Percentiles rank a stretch among this genome's conserved stretches.
Evolutionary conservation across 352 stramenopile genomes (phyloP).

Genomic region (Pythium aquatile): DNA sequence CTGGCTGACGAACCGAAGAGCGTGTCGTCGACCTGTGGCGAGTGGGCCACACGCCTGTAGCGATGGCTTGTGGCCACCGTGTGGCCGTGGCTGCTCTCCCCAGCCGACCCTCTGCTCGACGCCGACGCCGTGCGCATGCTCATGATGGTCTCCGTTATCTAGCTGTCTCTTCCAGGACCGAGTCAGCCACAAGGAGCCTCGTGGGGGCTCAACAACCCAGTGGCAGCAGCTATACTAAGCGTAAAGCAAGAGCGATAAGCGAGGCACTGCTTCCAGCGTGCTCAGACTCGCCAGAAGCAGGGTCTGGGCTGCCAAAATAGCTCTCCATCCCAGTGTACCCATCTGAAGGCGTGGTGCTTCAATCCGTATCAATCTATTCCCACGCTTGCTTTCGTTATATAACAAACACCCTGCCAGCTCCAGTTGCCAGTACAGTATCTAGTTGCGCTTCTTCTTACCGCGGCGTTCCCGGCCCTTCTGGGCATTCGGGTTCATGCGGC

Average conservation of each 20-base stretch:
- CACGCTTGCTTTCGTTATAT: slow-evolving; percentile 7
- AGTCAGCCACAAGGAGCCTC: not conserved
- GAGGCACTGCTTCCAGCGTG: not conserved
- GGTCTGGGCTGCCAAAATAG: slow-evolving; percentile 3
- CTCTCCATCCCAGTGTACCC: not conserved
- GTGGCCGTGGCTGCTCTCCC: slow-evolving; percentile 3
- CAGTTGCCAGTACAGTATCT: slow-evolving; percentile 18
- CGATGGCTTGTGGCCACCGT: slow-evolving; percentile 31
- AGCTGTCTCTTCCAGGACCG: not conserved
- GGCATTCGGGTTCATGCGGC: slow-evolving; percentile 95
- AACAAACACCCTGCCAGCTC: not conserved
- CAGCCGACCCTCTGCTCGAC: slow-evolving; percentile 24
- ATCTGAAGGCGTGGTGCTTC: no score
- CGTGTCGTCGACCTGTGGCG: slow-evolving; percentile 66
- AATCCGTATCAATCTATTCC: slow-evolving; percentile 6
- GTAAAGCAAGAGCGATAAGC: not conserved
- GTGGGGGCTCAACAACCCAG: not conserved
- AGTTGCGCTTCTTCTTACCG: slow-evolving; percentile 96
- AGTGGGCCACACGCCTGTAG: slow-evolving; percentile 61
- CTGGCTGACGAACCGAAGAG: slow-evolving; percentile 47
- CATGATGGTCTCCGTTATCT: slow-evolving; percentile 14
- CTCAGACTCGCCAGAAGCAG: not conserved
- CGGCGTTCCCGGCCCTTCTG: slow-evolving; percentile 95
- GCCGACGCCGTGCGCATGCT: slow-evolving; percentile 29
- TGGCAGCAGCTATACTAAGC: slow-evolving; percentile 7